A percentile compares a stretch with the other conserved stretches of the same genome.
Conservation (phyloP, 179 eudicot species). For the Beta corolliflora region DNA sequence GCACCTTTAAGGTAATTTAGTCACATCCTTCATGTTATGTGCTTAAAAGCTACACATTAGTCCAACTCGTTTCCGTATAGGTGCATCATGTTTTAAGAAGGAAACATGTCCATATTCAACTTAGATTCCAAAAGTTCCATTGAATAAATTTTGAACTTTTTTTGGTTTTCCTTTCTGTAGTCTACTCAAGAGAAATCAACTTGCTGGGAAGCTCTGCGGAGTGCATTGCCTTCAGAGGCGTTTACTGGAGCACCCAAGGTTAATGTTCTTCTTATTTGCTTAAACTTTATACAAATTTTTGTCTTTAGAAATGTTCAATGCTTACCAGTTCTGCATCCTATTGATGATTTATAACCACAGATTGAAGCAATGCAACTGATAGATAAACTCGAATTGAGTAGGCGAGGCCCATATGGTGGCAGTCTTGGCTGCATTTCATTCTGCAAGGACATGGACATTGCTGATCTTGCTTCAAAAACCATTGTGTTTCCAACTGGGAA, state of each 20-base stretch:
- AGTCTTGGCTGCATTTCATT: slow-evolving; percentile 64
- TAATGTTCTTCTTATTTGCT: neutral
- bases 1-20: too few relatives aligned
- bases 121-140: neutral
- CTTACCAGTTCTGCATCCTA: neutral
- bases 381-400: slow-evolving; percentile 49
- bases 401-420: slow-evolving; percentile 59
- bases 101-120: neutral
- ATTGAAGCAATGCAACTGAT: slow-evolving; percentile 61
- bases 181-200: slow-evolving; percentile 50
- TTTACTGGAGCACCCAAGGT: slow-evolving; percentile 74
- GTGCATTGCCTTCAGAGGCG: slow-evolving; percentile 62
- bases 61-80: too few relatives aligned
- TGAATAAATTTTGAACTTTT: too few relatives aligned
- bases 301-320: neutral
- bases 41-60: too few relatives aligned
- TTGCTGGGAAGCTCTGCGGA: slow-evolving; percentile 61
- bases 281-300: neutral
- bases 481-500: slow-evolving; percentile 54
- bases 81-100: neutral
- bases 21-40: too few relatives aligned
- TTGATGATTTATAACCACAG: slow-evolving; percentile 30
- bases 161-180: slow-evolving; percentile 25
- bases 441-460: slow-evolving; percentile 60
- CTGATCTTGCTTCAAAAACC: slow-evolving; percentile 44